These are phyloP conservation scores for Kwoniella shivajii DNA, from an alignment of 1,284 basidiomycete genomes.

Conservation along the genomic window DNA sequence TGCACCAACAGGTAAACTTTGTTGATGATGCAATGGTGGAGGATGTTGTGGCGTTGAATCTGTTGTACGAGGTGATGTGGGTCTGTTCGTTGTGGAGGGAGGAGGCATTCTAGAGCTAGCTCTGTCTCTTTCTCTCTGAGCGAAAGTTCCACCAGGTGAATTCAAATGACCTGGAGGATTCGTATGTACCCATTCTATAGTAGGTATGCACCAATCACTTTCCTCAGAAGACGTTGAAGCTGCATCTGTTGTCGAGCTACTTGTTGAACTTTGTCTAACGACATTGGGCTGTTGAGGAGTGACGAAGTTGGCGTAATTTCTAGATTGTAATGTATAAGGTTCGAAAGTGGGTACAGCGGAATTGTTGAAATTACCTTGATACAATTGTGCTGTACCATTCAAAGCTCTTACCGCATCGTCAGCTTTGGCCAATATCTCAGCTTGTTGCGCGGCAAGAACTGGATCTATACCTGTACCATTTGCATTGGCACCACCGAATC, in stretches of 20 bases:
- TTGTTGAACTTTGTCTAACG: conserved; percentile 37
- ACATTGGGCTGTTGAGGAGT: conserved; percentile 17
- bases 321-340: conserved; percentile 4
- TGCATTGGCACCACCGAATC: conserved; percentile 15
- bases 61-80: conserved; percentile 20
- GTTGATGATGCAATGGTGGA: conserved; percentile 16
- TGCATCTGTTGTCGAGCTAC: conserved; percentile 32
- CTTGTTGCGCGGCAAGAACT: conserved; percentile 22
- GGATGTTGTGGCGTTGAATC: background rate
- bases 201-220: conserved; percentile 45
- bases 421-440: conserved; percentile 37
- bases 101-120: conserved; percentile 35
- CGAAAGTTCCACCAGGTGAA: conserved; percentile 14
- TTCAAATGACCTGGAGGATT: conserved; percentile 14
- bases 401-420: conserved; percentile 48
- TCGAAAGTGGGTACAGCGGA: background rate
- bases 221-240: conserved; percentile 48
- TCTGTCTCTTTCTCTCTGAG: conserved; percentile 7
- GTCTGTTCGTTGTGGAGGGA: conserved; percentile 23
- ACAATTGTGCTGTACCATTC: conserved; percentile 45
- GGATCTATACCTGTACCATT: conserved; percentile 19
- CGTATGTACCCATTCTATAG: conserved; percentile 45
- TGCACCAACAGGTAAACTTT: conserved; percentile 25
- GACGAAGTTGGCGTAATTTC: conserved; percentile 31
- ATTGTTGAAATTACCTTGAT: conserved; percentile 21